Evolutionary conservation across 768 basidiomycete genomes (phyloP), one percentile per base, ranked within the genome.

Genomic region (Paxillus ammoniavirescens): DNA sequence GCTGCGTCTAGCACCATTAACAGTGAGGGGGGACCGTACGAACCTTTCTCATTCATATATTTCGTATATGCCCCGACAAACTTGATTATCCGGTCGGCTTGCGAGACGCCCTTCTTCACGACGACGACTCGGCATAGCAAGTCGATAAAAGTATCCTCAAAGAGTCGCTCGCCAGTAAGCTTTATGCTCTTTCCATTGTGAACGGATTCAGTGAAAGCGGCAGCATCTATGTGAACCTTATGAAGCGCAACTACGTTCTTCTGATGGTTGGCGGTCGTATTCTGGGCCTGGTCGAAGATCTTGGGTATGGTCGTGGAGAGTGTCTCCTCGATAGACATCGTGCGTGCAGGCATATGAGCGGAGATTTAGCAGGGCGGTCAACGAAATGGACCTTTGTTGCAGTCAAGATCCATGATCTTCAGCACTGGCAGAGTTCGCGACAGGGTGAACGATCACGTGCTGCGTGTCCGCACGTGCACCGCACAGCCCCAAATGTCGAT

Each of bases 161-260:
- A 98, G 2, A 77, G 75, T 58, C 77, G 79, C 70, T 96, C 94
- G 7, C 94, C 96, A 1, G 77, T 75, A 15, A 89, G 77, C 61
- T 82, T 86, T 52, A 75, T 61, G 50, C 70, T 75, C 42, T 67
- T 72, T 8, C 82, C 82, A 47, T 79, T 76, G 33, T 75, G 72
- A n/a, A 80, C 64, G 3, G 73, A 52, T 55, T 86, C 77, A 2
- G 74, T 81, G 59, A 77, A 73, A 13, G 72, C 61, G 1, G 86
- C 82, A 9, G 86, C 86, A 49, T 87, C 78, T 4, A 71, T 52
- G 52, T 95, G 92, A 40, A 95, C 70, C 67, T 92, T 92, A 75
- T 91, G 77, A 3, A 97, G 79, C 0, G 84, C 83, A 40, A 92
- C 86, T 47, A 86, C 75, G 71, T 97, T 96, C 77, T 97, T 97